Evolutionary conservation across 129 eudicot species (phyloP).

Genomic region (Solidago caesia): DNA sequence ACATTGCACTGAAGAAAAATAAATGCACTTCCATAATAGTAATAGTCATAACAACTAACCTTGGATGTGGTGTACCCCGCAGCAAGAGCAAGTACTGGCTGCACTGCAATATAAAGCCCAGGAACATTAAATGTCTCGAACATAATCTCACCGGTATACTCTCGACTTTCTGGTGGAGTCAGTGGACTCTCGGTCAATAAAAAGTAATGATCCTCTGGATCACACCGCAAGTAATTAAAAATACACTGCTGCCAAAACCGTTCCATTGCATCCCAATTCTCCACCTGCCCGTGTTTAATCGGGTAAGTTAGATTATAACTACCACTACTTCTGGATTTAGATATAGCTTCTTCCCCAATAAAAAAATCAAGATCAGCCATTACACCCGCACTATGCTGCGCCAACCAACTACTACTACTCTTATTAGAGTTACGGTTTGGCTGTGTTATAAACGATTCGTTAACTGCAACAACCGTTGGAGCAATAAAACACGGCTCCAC

Average conservation of each 20-base stretch:
- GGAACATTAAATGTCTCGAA: constrained; percentile 97
- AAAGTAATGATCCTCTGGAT: constrained; percentile 98
- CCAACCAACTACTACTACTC: constrained; percentile 65
- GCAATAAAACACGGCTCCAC: constrained; percentile 85
- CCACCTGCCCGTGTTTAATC: constrained; percentile 82
- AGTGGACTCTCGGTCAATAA: constrained; percentile 87
- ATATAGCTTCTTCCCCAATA: constrained; percentile 82
- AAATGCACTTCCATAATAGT: background rate
- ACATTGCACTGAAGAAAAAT: constrained; percentile 17
- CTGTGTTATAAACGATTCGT: constrained; percentile 81
- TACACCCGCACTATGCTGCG: constrained; percentile 93
- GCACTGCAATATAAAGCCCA: constrained; percentile 96
- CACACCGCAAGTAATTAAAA: constrained; percentile 84
- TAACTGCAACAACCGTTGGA: constrained; percentile 86
- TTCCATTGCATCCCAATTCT: constrained; percentile 96
- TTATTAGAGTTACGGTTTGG: constrained; percentile 53
- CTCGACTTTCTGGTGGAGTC: constrained; percentile 93
- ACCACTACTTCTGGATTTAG: constrained; percentile 70
- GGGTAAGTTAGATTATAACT: constrained; percentile 77
- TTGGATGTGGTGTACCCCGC: constrained; percentile 95
- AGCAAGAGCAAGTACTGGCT: constrained; percentile 96
- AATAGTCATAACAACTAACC: constrained; percentile 44
- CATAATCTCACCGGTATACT: constrained; percentile 96
- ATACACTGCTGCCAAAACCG: constrained; percentile 98
- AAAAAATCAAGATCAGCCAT: constrained; percentile 98